These are phyloP conservation scores for Didymella keratinophila DNA, from an alignment of 2,329 filamentous ascomycete genomes.

Conservation along the genomic window DNA sequence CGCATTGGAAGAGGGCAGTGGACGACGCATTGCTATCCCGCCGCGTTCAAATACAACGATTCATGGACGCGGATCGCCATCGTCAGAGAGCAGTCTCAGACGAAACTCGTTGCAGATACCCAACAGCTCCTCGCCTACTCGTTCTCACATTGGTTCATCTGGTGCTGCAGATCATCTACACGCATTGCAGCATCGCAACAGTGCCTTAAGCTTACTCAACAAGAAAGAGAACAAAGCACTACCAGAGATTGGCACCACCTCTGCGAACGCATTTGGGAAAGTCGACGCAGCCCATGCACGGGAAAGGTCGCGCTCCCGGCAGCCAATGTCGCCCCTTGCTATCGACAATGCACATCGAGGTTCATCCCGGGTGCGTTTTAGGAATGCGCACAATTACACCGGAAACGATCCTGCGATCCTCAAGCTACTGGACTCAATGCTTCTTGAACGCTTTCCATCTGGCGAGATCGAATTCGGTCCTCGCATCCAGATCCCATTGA, in stretches of 20 bases:
- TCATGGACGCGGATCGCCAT: constrained; percentile 34
- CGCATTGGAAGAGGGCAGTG: constrained; percentile 34
- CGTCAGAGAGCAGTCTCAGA: constrained; percentile 47
- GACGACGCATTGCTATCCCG: constrained; percentile 35
- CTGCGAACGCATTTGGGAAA: constrained; percentile 70
- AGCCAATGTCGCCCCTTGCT: constrained; percentile 41
- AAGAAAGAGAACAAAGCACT: constrained; percentile 67
- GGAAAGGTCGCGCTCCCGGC: constrained; percentile 41
- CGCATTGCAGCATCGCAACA: constrained; percentile 58
- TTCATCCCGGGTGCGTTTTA: constrained; percentile 58
- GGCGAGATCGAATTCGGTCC: constrained; percentile 77
- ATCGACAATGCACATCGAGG: constrained; percentile 43
- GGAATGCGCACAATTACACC: constrained; percentile 80
- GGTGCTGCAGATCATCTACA: constrained; percentile 46
- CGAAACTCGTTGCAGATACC: constrained; percentile 44
- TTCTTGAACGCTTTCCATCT: constrained; percentile 69
- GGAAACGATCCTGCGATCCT: constrained; percentile 74
- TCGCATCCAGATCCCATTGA: constrained; percentile 73
- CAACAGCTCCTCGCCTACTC: constrained; percentile 31
- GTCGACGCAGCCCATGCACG: constrained; percentile 61
- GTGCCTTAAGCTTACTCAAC: constrained; percentile 67
- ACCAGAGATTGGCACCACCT: constrained; percentile 71
- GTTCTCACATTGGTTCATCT: constrained; percentile 44
- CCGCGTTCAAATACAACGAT: constrained; percentile 28
- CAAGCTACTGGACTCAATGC: constrained; percentile 81